Conservation (phyloP, 2,329 filamentous ascomycete genomes). For the Stagonosporopsis rhizophila region DNA sequence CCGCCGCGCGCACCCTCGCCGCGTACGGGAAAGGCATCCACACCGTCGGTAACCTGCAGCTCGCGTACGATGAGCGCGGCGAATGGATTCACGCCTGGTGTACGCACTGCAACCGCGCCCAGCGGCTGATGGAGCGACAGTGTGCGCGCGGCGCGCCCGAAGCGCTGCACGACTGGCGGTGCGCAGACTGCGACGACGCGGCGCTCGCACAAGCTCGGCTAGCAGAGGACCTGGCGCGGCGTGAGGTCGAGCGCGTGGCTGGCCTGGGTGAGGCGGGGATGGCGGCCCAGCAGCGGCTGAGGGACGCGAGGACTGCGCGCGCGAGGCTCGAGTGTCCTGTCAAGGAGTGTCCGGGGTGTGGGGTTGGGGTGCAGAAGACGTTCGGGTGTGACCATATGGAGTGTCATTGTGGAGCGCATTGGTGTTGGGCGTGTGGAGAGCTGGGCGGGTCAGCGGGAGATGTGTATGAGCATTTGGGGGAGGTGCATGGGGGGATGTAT, state of each 20-base stretch:
- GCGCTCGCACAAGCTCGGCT: slow-evolving; percentile 14
- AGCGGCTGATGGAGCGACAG: slow-evolving; percentile 52
- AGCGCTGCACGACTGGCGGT: slow-evolving; percentile 52
- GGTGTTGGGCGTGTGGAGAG: slow-evolving; percentile 53
- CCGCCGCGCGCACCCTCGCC: slow-evolving; percentile 49
- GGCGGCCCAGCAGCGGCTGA: slow-evolving; percentile 1
- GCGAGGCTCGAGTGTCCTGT: slow-evolving; percentile 36
- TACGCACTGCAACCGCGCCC: slow-evolving; percentile 52
- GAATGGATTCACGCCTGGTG: slow-evolving; percentile 61
- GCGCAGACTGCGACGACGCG: slow-evolving; percentile 47
- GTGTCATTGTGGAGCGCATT: slow-evolving; percentile 48
- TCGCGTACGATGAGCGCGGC: slow-evolving; percentile 52
- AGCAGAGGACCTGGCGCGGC: not conserved
- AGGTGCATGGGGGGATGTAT: slow-evolving; percentile 5
- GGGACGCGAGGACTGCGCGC: not conserved
- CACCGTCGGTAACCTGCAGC: slow-evolving; percentile 48
- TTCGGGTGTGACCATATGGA: slow-evolving; percentile 50
- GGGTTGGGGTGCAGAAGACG: slow-evolving; percentile 47
- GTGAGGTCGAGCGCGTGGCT: not conserved
- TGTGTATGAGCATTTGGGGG: slow-evolving; percentile 52
- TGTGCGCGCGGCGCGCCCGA: slow-evolving; percentile 54
- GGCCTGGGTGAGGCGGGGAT: not conserved
- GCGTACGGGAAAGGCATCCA: slow-evolving; percentile 48
- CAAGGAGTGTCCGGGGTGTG: slow-evolving; percentile 49
- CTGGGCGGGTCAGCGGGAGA: slow-evolving; percentile 18